Conservation (phyloP, 2,329 filamentous ascomycete genomes). For the Colletotrichum noveboracense region DNA sequence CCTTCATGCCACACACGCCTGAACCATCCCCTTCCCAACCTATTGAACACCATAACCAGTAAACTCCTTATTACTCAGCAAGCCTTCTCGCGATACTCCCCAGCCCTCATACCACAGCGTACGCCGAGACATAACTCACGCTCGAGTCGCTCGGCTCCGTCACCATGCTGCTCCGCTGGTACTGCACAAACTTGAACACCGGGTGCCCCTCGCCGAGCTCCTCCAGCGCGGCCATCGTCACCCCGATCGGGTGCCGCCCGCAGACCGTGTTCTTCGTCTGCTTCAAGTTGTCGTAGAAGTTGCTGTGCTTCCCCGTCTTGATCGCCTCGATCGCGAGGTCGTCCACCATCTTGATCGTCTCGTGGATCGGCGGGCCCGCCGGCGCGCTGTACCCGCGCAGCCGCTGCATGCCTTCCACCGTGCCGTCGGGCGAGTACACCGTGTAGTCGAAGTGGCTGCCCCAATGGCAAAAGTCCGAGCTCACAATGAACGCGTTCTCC, state of each 20-base stretch:
- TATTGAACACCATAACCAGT: neutral
- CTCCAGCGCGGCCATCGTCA: conserved; percentile 89
- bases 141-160: conserved; percentile 74
- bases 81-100: neutral
- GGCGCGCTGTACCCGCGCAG: conserved; percentile 39
- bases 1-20: neutral
- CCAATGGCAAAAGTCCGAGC: conserved; percentile 98
- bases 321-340: conserved; percentile 84
- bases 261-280: conserved; percentile 91
- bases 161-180: conserved; percentile 84
- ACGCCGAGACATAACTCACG: conserved; percentile 94
- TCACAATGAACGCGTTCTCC: conserved; percentile 82
- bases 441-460: conserved; percentile 84
- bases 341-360: conserved; percentile 84
- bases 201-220: conserved; percentile 55
- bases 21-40: neutral
- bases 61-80: neutral
- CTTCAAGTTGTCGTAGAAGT: conserved; percentile 72
- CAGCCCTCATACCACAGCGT: conserved; percentile 68
- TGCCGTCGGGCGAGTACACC: conserved; percentile 64
- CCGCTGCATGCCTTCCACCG: conserved; percentile 43
- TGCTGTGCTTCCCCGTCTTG: conserved; percentile 73
- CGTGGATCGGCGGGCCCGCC: conserved; percentile 68
- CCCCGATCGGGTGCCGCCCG: conserved; percentile 91
- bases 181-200: conserved; percentile 80